phyloP scores from a whole-genome alignment of 2,329 filamentous ascomycete species.

The Aspergillus sp. region DNA sequence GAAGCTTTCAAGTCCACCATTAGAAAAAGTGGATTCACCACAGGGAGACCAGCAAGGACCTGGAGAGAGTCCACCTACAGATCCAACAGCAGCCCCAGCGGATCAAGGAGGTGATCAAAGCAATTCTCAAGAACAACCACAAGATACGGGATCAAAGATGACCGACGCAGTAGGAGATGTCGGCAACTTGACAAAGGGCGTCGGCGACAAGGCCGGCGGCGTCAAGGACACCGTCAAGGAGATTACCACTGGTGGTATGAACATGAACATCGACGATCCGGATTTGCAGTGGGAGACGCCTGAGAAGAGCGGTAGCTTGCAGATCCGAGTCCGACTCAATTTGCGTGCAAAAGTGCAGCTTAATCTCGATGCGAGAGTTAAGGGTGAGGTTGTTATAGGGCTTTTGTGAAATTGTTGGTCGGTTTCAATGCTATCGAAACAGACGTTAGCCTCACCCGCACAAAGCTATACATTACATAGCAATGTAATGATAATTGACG shows the following conservation, averaged over 20 bases:
- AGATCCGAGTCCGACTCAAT: background rate
- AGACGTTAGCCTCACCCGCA: too few relatives aligned
- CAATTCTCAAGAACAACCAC: background rate
- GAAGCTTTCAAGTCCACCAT: background rate
- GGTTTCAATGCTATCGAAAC: too few relatives aligned
- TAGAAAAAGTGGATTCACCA: background rate
- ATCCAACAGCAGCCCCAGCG: background rate
- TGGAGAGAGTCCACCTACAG: background rate
- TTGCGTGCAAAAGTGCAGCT: background rate
- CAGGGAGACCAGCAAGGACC: background rate
- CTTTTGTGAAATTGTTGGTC: background rate
- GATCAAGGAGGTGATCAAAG: background rate
- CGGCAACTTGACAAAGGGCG: background rate
- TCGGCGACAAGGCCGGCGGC: background rate
- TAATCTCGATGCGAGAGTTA: background rate
- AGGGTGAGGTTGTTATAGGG: background rate
- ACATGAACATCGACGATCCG: background rate
- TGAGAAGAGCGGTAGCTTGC: background rate
- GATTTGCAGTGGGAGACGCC: background rate
- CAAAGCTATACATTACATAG: too few relatives aligned
- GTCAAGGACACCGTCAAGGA: background rate
- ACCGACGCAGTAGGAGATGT: background rate
- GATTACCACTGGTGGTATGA: background rate
- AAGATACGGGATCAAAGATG: background rate
- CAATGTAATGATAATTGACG: too few relatives aligned